Percentiles rank a stretch among this genome's conserved stretches.
Conservation (phyloP, 352 stramenopile genomes). For the Phytophthora pisi region DNA sequence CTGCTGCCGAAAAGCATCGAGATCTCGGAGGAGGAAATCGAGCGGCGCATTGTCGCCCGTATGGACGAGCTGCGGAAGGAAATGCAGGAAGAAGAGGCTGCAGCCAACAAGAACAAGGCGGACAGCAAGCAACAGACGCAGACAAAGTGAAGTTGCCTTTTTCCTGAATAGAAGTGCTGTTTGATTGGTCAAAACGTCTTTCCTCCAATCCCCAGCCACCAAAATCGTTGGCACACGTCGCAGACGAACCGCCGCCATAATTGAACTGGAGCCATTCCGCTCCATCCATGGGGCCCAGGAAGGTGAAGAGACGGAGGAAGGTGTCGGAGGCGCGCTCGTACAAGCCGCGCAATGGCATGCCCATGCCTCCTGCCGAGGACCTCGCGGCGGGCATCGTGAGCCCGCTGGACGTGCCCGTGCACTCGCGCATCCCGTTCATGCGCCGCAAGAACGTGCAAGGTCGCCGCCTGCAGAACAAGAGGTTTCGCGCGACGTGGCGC, state of each 20-base stretch:
- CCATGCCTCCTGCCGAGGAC: slow-evolving; percentile 2
- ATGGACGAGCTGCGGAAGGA: slow-evolving; percentile 69
- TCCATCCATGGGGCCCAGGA: background rate
- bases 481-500: slow-evolving; percentile 1
- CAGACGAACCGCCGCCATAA: slow-evolving; percentile 2
- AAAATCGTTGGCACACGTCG: slow-evolving; percentile 18
- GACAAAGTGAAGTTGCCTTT: slow-evolving; percentile 10
- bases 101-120: background rate
- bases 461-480: background rate
- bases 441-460: slow-evolving; percentile 4
- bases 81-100: slow-evolving; percentile 22
- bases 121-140: slow-evolving; percentile 3
- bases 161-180: background rate
- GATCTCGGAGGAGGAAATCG: slow-evolving; percentile 77
- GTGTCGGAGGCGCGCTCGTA: background rate
- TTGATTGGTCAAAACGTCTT: background rate
- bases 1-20: slow-evolving; percentile 75
- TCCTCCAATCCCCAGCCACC: background rate
- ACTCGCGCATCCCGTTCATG: slow-evolving; percentile 11
- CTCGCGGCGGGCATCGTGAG: slow-evolving; percentile 10
- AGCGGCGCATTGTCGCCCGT: slow-evolving; percentile 74
- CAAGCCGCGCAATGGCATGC: slow-evolving; percentile 3
- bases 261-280: no score
- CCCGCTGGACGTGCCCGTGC: slow-evolving; percentile 20
- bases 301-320: background rate